These are phyloP conservation scores for Saccharomycopsis phalli DNA, from an alignment of 1,139 yeast species.

Conservation along the genomic window DNA sequence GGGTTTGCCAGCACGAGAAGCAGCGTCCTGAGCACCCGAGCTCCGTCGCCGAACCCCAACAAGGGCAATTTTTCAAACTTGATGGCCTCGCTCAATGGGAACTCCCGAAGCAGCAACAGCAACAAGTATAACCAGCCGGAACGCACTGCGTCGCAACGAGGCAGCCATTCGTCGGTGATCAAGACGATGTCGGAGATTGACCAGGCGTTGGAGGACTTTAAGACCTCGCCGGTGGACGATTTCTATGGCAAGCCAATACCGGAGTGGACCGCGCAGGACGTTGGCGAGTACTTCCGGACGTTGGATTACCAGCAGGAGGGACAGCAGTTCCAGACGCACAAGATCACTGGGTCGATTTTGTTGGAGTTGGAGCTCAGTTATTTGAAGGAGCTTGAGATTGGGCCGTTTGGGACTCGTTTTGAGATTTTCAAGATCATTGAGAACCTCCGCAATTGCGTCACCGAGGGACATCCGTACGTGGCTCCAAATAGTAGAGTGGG, in stretches of 20 bases:
- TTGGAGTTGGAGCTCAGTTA: constrained; percentile 79
- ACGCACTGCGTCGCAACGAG: constrained; percentile 1
- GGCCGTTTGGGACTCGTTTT: constrained; percentile 90
- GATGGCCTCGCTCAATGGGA: not conserved
- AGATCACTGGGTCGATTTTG: constrained; percentile 78
- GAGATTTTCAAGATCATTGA: constrained; percentile 88
- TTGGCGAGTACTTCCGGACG: constrained; percentile 62
- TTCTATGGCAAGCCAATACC: constrained; percentile 6
- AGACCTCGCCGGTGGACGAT: constrained; percentile 25
- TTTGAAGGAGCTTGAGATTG: constrained; percentile 83
- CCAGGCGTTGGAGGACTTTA: constrained; percentile 69
- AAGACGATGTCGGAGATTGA: constrained; percentile 76
- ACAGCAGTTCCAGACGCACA: constrained; percentile 77
- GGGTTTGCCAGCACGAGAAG: constrained; percentile 1
- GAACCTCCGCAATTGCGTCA: constrained; percentile 34
- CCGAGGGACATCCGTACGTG: constrained; percentile 1
- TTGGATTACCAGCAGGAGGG: constrained; percentile 67
- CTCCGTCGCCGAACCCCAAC: constrained; percentile 6
- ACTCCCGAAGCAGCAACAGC: constrained; percentile 1
- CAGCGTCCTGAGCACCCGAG: constrained; percentile 7
- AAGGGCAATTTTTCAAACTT: constrained; percentile 1
- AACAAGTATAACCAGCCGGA: constrained; percentile 2
- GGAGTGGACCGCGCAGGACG: constrained; percentile 83
- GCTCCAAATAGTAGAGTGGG: too few relatives aligned
- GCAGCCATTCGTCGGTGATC: constrained; percentile 34